Evolutionary conservation across 768 basidiomycete genomes (phyloP).

Genomic region (Epithele typhae): DNA sequence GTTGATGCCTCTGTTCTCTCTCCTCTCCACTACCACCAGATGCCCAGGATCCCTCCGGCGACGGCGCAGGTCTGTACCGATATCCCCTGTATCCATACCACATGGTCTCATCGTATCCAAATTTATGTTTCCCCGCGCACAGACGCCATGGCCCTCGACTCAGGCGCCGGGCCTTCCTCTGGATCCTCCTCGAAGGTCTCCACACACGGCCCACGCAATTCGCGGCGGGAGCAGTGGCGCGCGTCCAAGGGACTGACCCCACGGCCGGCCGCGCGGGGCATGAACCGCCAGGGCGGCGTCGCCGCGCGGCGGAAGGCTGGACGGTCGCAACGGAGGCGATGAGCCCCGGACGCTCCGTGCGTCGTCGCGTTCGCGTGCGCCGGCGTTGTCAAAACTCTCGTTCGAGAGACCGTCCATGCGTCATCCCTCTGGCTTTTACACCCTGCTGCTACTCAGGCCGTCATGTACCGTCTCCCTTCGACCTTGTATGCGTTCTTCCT

Average conservation of each 20-base stretch:
- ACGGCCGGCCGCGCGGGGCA: conserved; percentile 43
- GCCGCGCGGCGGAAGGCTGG: conserved; percentile 65
- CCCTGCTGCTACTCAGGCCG: neutral
- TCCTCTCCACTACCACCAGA: conserved; percentile 8
- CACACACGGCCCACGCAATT: conserved; percentile 76
- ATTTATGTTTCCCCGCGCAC: neutral
- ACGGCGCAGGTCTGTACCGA: conserved; percentile 15
- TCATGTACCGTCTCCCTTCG: neutral
- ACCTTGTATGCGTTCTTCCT: too few relatives aligned
- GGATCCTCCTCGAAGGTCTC: conserved; percentile 49
- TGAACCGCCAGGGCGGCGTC: conserved; percentile 65
- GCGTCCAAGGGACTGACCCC: conserved; percentile 68
- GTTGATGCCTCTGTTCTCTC: conserved; percentile 6
- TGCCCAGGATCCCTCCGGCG: conserved; percentile 6
- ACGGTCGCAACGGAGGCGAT: conserved; percentile 67
- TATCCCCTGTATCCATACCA: too few relatives aligned
- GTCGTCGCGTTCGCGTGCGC: too few relatives aligned
- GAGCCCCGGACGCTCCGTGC: too few relatives aligned
- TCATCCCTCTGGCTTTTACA: neutral
- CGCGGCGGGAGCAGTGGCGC: conserved; percentile 80
- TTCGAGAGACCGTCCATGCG: too few relatives aligned
- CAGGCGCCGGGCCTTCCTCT: conserved; percentile 17
- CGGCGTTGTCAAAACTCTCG: too few relatives aligned
- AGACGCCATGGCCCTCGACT: conserved; percentile 57
- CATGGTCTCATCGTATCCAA: neutral